Evolutionary conservation across 805 yeast genomes (phyloP).

Genomic region (Torulaspora franciscae): DNA sequence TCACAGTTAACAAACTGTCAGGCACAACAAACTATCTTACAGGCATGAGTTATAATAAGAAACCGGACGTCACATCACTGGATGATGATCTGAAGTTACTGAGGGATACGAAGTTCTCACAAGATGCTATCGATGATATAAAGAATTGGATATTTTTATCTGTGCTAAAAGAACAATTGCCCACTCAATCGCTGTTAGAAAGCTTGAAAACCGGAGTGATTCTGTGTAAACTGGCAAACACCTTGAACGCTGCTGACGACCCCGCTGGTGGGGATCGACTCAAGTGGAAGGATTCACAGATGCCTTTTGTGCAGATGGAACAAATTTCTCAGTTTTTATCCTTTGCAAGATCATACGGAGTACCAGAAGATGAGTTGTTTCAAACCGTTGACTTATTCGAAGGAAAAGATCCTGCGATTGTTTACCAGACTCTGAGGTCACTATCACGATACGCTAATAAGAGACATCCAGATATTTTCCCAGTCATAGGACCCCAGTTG

Average conservation of each 20-base stretch:
- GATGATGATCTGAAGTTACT: conserved; percentile 56
- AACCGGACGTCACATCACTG: conserved; percentile 48
- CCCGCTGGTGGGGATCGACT: conserved; percentile 22
- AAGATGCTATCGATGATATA: conserved; percentile 38
- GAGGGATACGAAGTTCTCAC: conserved; percentile 49
- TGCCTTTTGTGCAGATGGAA: conserved; percentile 82
- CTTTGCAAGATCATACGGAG: conserved; percentile 58
- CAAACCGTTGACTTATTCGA: conserved; percentile 76
- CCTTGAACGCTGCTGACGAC: conserved; percentile 40
- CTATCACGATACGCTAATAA: conserved; percentile 64
- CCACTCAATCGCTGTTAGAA: conserved; percentile 46
- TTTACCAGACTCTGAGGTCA: conserved; percentile 67
- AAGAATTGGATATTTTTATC: conserved; percentile 51
- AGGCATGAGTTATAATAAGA: conserved; percentile 26
- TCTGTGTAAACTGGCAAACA: conserved; percentile 41
- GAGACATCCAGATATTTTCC: conserved; percentile 43
- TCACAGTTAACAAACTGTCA: not conserved
- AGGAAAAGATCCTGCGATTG: conserved; percentile 69
- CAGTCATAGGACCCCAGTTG: conserved; percentile 56
- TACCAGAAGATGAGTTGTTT: conserved; percentile 76
- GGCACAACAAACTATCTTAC: not conserved
- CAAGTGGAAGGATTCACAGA: conserved; percentile 53
- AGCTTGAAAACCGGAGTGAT: conserved; percentile 57
- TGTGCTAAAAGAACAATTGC: conserved; percentile 33
- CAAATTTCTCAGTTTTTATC: conserved; percentile 68